phyloP scores from a whole-genome alignment of 495 filamentous ascomycete species.

The Aspergillus mulundensis region DNA sequence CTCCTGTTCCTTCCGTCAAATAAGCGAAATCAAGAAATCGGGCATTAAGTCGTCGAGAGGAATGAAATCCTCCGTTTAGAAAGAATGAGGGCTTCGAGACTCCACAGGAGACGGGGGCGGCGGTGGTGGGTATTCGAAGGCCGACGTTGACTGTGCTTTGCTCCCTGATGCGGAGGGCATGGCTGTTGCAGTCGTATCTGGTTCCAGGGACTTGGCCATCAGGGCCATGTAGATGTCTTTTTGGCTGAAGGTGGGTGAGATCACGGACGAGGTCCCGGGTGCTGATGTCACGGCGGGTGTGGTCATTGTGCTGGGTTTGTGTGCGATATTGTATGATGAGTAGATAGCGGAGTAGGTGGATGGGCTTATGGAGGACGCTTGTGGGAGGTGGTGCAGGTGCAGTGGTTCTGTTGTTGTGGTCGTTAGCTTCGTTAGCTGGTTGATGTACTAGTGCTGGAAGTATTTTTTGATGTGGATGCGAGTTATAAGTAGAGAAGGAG shows the following conservation, averaged over 20 bases:
- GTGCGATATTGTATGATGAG: too few species aligned
- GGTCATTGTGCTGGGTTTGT: slow-evolving; percentile 24
- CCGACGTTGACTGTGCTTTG: slow-evolving; percentile 1
- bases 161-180: neutral
- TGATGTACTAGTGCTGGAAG: too few species aligned
- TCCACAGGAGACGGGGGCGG: slow-evolving; percentile 48
- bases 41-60: neutral
- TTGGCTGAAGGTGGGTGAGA: slow-evolving; percentile 35
- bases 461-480: too few species aligned
- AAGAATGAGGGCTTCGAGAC: slow-evolving; percentile 18
- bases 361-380: neutral
- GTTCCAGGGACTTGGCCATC: slow-evolving; percentile 32
- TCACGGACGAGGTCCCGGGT: slow-evolving; percentile 20
- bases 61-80: neutral
- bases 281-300: slow-evolving; percentile 15
- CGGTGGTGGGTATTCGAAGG: slow-evolving; percentile 27
- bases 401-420: too few species aligned
- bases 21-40: neutral
- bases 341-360: neutral
- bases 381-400: too few species aligned
- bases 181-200: neutral
- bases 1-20: neutral
- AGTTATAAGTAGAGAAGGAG: neutral
- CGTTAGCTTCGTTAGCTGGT: too few species aligned
- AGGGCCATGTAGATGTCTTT: slow-evolving; percentile 39